phyloP scores from a whole-genome alignment of 768 basidiomycete genomes.

The Clitopilus hobsonii region DNA sequence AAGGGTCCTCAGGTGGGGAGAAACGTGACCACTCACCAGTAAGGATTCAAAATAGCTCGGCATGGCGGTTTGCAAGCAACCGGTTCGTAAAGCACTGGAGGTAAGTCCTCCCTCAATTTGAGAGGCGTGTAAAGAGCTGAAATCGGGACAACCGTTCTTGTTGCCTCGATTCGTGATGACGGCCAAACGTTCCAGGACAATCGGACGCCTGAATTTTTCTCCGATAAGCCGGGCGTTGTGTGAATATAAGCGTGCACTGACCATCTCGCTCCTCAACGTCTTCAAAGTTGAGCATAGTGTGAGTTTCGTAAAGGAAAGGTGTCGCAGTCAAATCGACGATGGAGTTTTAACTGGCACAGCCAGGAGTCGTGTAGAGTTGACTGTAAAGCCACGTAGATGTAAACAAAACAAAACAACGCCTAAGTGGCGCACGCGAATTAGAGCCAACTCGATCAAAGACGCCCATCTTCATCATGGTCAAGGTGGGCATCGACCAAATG shows the following conservation, averaged over 20 bases:
- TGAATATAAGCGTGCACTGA: slow-evolving; percentile 27
- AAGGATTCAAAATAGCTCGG: slow-evolving; percentile 95
- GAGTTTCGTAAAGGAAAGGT: slow-evolving; percentile 16
- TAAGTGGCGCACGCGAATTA: slow-evolving; percentile 12
- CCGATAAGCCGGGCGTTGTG: background rate
- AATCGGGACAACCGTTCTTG: slow-evolving; percentile 95
- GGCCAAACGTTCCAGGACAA: slow-evolving; percentile 99
- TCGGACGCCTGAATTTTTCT: slow-evolving; percentile 62
- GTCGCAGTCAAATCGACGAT: slow-evolving; percentile 34
- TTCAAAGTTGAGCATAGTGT: slow-evolving; percentile 79
- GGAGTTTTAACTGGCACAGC: slow-evolving; percentile 15
- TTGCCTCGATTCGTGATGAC: slow-evolving; percentile 96
- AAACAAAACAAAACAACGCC: slow-evolving; percentile 25
- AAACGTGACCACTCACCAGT: slow-evolving; percentile 60
- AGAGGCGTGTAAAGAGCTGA: slow-evolving; percentile 96
- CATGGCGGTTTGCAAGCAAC: slow-evolving; percentile 98
- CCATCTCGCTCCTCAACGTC: slow-evolving; percentile 98
- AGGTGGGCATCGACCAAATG: too few species aligned
- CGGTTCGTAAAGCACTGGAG: slow-evolving; percentile 95
- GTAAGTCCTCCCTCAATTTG: slow-evolving; percentile 90
- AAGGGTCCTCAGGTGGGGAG: slow-evolving; percentile 2
- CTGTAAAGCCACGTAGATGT: slow-evolving; percentile 30
- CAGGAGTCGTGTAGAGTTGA: slow-evolving; percentile 4
- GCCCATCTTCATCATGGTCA: too few species aligned
- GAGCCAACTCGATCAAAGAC: background rate